Conservation (phyloP, 2,329 filamentous ascomycete genomes). For the Cladobotryum protrusum region DNA sequence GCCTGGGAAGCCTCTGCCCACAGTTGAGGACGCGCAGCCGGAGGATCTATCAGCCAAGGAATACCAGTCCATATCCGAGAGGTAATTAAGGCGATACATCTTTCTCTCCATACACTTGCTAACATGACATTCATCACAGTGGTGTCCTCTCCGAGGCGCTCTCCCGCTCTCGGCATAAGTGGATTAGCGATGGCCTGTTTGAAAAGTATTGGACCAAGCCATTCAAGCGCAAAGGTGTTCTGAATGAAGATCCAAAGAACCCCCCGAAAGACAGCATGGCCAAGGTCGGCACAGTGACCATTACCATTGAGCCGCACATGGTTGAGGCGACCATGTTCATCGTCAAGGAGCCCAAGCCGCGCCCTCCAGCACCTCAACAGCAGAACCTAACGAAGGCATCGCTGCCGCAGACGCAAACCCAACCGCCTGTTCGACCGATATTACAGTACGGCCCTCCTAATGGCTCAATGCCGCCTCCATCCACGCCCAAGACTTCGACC, state of each 20-base stretch:
- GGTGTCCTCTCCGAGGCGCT: slow-evolving; percentile 71
- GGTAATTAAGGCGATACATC: slow-evolving; percentile 35
- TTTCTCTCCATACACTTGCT: too few species aligned
- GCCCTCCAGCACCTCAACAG: slow-evolving; percentile 21
- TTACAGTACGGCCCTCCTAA: slow-evolving; percentile 61
- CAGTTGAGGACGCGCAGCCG: slow-evolving; percentile 60
- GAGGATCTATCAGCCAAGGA: slow-evolving; percentile 56
- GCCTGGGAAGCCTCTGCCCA: slow-evolving; percentile 63
- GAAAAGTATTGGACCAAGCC: slow-evolving; percentile 75
- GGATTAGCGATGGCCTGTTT: slow-evolving; percentile 66
- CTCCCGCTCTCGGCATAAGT: slow-evolving; percentile 64
- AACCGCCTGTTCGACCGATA: slow-evolving; percentile 42
- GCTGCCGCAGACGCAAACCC: slow-evolving; percentile 8
- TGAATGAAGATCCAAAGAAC: slow-evolving; percentile 59
- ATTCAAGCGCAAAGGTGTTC: slow-evolving; percentile 57
- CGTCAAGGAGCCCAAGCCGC: slow-evolving; percentile 57
- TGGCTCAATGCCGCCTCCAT: slow-evolving; percentile 52
- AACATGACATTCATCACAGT: slow-evolving; percentile 34
- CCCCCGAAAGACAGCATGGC: slow-evolving; percentile 65
- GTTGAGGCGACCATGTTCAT: slow-evolving; percentile 70
- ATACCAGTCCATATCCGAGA: slow-evolving; percentile 69
- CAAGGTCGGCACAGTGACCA: slow-evolving; percentile 65
- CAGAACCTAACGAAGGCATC: slow-evolving; percentile 22
- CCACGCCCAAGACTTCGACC: slow-evolving; percentile 27
- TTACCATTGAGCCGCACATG: slow-evolving; percentile 74